Base-by-base conservation (phyloP, 2,329 filamentous ascomycete genomes). In the Septoria petroselini region DNA sequence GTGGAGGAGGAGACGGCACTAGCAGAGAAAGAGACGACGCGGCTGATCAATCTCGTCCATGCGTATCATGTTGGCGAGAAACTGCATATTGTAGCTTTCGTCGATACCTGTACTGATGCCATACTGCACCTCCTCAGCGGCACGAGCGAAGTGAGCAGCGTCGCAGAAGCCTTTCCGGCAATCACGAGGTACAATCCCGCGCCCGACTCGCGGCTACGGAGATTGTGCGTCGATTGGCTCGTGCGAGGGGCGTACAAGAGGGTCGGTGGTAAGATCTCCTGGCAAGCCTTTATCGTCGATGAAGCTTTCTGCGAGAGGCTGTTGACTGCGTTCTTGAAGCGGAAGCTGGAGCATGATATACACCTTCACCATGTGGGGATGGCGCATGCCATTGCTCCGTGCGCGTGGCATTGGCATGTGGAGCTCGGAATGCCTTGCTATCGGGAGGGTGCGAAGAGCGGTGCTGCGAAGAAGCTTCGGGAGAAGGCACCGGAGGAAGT, bases 351-450 rank as follows among this genome's bases (percentile, higher is more conserved):
- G 19, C 42, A 45, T 37, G 21, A 35, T 8, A 14, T 27, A 23
- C 35, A 31, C 15, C 31, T 37, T 7, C 42, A 38, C 15, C 42
- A 45, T 30, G 42, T 45, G 18, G 42, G 17, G 12, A 17, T 9
- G 19, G 2, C 31, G 34, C 18, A 27, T 35, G 18, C 14, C 11
- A 17, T 45, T 19, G 29, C 29, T 7, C 41, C 41, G 5, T 44
- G 41, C 29, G 17, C 31, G 7, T 44, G 18, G 30, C 41, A 44
- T 44, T 33, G 41, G 29, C 41, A 44, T 34, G 21, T 23, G 15
- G 29, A 31, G 12, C 27, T 23, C 9, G 41, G 30, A 12, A 15
- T 12, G 4, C 30, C 41, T 7, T 44, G 41, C 25, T 44, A 44
- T 34, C 29, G 12, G 6, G 14, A 27, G 41, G 12, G 11, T 14